Evolutionary conservation across 2,329 filamentous ascomycete genomes (phyloP), one percentile per base, ranked within the genome.

Genomic region (Penicillium sp.): DNA sequence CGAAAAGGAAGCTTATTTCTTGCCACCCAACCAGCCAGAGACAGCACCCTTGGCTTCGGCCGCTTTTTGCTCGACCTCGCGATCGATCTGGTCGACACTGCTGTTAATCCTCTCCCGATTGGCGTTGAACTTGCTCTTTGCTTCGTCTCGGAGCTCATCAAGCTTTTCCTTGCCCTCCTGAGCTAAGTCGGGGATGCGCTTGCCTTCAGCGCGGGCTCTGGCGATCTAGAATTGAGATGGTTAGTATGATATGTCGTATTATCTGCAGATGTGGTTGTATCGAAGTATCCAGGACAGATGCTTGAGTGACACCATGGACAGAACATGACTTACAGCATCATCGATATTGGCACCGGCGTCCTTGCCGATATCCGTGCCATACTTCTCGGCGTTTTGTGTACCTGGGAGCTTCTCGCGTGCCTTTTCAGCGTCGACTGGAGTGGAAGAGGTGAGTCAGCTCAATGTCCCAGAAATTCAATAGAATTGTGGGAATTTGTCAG

Each of bases 31-130:
- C 92, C 92, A 97, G 73, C 89, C 84, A 41, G 88, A 90, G 68
- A 96, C 76, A 62, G 89, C 88, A 68, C 86, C 85, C 86, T 96
- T 96, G 44, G 91, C 89, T 80, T 96, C 89, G 50, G 86, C 77
- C 4, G 91, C 86, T 64, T 87, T 86, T 64, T 90, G 81, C 79
- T 92, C 89, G 51, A 96, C 88, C 64, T 86, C 92, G 68, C 86
- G 84, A 78, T 96, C 92, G 68, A 92, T 87, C 74, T 88, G 85
- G 76, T 97, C 88, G 50, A 94, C 78, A 10, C 79, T 78, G 45
- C 71, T 70, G 65, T 82, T 80, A 63, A 84, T 61, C 57, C 81
- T 76, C 55, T 76, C 78, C 58, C 76, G 75, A 8, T 52, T 59
- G 3, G 53, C 48, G 23, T 56, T 79, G 63, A 84, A 61, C 55